Conservation (phyloP, 768 basidiomycete genomes). For the Cubamyces lactineus region DNA sequence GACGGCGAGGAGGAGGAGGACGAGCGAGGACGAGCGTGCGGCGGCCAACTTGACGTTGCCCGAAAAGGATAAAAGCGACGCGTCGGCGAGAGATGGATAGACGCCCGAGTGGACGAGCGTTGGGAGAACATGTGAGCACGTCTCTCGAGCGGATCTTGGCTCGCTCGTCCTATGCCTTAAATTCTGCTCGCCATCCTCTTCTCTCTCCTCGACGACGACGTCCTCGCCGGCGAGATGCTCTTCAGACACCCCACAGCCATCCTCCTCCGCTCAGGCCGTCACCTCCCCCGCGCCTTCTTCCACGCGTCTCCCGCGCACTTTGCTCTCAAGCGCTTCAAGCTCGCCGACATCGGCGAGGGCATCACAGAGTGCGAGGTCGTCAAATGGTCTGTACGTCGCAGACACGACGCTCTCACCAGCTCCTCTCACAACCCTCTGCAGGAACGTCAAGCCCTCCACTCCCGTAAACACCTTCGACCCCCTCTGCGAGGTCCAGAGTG, state of each 20-base stretch:
- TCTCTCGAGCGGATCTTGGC: constrained; percentile 10
- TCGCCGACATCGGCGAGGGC: constrained; percentile 88
- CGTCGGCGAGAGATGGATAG: not conserved
- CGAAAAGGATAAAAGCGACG: constrained; percentile 11
- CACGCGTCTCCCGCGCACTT: constrained; percentile 39
- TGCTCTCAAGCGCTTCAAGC: constrained; percentile 64
- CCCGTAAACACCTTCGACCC: constrained; percentile 66
- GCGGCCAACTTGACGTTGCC: not conserved
- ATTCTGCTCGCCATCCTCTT: not conserved
- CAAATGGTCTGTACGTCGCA: constrained; percentile 54
- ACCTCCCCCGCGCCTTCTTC: constrained; percentile 33
- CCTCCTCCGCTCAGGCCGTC: constrained; percentile 4
- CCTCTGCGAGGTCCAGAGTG: constrained; percentile 85
- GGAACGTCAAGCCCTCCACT: constrained; percentile 62
- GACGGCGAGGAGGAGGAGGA: constrained; percentile 3
- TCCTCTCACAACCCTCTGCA: constrained; percentile 33
- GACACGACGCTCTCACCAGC: not conserved
- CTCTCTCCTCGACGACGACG: constrained; percentile 2
- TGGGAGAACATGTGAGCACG: not conserved
- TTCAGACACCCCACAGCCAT: constrained; percentile 9
- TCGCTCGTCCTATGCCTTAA: constrained; percentile 5
- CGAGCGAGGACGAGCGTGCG: not conserved
- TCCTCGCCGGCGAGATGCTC: constrained; percentile 11
- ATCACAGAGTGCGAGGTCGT: constrained; percentile 91
- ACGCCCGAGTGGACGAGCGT: not conserved